Evolutionary conservation across 106 monocot genomes (phyloP).

Genomic region (Ottelia alismoides): DNA sequence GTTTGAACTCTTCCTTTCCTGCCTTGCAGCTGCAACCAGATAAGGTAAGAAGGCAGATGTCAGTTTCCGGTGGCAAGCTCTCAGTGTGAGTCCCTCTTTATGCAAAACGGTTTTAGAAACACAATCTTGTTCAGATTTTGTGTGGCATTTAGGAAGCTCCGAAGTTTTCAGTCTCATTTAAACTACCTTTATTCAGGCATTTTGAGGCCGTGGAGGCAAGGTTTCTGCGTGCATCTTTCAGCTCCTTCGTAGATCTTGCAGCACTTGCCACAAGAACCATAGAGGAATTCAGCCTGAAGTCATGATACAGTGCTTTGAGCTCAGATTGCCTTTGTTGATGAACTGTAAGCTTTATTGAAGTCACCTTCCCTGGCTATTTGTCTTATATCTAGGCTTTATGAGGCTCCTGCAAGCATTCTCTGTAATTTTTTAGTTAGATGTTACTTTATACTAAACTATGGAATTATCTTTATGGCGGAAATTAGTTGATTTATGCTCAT

Average conservation of each 20-base stretch:
- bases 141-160: background rate
- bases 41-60: constrained; percentile 77
- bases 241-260: constrained; percentile 57
- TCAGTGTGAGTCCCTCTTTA: constrained; percentile 45
- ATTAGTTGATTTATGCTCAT: too few species aligned
- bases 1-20: background rate
- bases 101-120: too few species aligned
- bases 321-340: too few species aligned
- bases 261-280: constrained; percentile 62
- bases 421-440: too few species aligned
- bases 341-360: too few species aligned
- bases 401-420: too few species aligned
- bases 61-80: constrained; percentile 51
- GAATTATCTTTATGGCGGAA: too few species aligned
- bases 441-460: too few species aligned
- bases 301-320: background rate
- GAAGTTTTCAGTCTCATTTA: background rate
- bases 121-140: background rate
- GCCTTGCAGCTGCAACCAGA: constrained; percentile 78
- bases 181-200: constrained; percentile 21
- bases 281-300: constrained; percentile 37
- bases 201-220: constrained; percentile 90
- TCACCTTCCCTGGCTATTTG: too few species aligned
- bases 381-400: too few species aligned
- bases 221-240: constrained; percentile 84